Base-by-base conservation (phyloP, 192 early-diverging fungal genomes). In the Cladochytrium replicatum region DNA sequence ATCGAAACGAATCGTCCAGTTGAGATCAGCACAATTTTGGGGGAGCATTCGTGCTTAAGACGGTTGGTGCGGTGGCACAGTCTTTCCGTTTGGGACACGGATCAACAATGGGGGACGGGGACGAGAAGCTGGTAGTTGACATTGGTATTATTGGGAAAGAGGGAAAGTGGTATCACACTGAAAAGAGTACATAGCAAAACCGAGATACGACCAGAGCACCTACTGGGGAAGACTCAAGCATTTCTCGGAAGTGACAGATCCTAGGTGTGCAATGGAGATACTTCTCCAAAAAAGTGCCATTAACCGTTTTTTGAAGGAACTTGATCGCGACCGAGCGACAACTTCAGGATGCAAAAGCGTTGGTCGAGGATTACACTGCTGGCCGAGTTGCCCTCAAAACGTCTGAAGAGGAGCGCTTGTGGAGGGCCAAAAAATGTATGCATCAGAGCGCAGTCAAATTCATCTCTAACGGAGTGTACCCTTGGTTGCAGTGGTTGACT, bases 211-310 rank as follows among this genome's bases (percentile, higher is more conserved):
- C 47, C 85, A 83, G 49, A 66, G 65, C 17, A 86, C 77, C 0
- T 89, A 89, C 58, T 57, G 68, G 32, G 87, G 87, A 22, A 70
- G 87, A 21, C 65, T 89, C 31, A 43, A 68, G 37, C 85, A 87
- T 52, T 89, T 89, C 60, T 64, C 82, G 11, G 71, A 81, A 44
- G 43, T 89, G 8, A 88, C 86, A 6, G 72, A 86, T 58, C 82
- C 80, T 22, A 47, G 74, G 75, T 78, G 43, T 26, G 25, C 37
- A 4, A 30, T 17, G 19, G 25, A 17, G 34, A 17, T 11, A 13
- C 55, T 0, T 22, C 11, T 9, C 41, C 40, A 49, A 13, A 13
- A 13, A 47, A 30, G 4, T 4, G 2, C 27, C 11, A 5, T 4
- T 21, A 19, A 21, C 24, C 31, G 8, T 44, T 17, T 8, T 32